These are phyloP conservation scores for Populus hybrid DNA, from an alignment of 441 rosid genomes.

Conservation along the genomic window DNA sequence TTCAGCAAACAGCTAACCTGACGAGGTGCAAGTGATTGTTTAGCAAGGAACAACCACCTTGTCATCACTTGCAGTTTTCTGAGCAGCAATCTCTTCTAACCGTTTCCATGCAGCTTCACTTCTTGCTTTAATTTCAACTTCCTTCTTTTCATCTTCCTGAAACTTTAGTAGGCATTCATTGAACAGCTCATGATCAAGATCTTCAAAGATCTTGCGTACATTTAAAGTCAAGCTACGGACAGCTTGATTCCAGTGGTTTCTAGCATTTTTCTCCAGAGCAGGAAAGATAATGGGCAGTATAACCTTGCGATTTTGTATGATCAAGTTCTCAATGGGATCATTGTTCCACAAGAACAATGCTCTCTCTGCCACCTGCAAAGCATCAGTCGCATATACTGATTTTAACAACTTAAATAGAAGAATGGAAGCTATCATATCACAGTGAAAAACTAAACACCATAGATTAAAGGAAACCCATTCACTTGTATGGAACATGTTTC, in stretches of 20 bases:
- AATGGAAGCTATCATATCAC: not conserved
- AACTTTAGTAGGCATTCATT: constrained; percentile 61
- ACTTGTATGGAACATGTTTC: not conserved
- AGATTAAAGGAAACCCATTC: not conserved
- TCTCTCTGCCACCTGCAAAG: constrained; percentile 79
- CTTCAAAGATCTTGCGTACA: constrained; percentile 69
- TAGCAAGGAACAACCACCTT: constrained; percentile 16
- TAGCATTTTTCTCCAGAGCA: constrained; percentile 63
- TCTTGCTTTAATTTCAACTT: constrained; percentile 47
- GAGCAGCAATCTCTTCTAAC: constrained; percentile 61
- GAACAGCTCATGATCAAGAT: constrained; percentile 66
- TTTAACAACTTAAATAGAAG: not conserved
- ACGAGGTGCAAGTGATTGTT: constrained; percentile 13
- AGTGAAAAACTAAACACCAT: not conserved
- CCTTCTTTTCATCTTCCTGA: constrained; percentile 50
- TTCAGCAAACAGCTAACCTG: constrained; percentile 28
- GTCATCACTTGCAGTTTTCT: constrained; percentile 30
- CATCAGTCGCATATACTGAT: constrained; percentile 10
- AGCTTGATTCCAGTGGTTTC: constrained; percentile 79
- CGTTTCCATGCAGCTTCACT: constrained; percentile 64
- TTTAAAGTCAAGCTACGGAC: constrained; percentile 77
- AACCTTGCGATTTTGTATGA: constrained; percentile 59
- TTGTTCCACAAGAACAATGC: constrained; percentile 86
- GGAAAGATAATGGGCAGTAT: constrained; percentile 74
- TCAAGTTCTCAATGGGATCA: constrained; percentile 63